These are phyloP conservation scores for Phytophthora fragariae DNA, from an alignment of 352 stramenopile species.

Conservation along the genomic window DNA sequence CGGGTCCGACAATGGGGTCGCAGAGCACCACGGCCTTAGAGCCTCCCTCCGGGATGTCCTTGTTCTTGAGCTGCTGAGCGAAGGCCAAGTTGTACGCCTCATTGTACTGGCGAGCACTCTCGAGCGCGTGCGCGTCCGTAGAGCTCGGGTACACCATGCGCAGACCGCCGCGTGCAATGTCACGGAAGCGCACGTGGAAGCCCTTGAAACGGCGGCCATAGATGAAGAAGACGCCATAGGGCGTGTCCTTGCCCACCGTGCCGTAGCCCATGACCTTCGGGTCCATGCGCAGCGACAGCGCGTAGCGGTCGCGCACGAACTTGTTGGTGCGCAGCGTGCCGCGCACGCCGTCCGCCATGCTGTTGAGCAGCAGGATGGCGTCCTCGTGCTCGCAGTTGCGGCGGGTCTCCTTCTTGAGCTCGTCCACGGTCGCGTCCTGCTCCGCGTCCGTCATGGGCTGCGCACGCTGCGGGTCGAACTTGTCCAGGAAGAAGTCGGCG, in stretches of 20 bases:
- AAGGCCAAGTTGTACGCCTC: slow-evolving; percentile 89
- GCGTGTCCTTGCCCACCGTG: slow-evolving; percentile 87
- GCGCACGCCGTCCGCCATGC: slow-evolving; percentile 78
- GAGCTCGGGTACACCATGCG: slow-evolving; percentile 82
- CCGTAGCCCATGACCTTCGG: slow-evolving; percentile 83
- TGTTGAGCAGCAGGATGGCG: slow-evolving; percentile 78
- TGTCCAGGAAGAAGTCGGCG: slow-evolving; percentile 95
- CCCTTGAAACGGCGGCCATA: slow-evolving; percentile 96
- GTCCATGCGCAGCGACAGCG: slow-evolving; percentile 81
- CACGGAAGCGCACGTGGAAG: slow-evolving; percentile 87
- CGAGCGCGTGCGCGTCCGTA: slow-evolving; percentile 61
- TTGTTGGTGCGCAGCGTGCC: slow-evolving; percentile 87
- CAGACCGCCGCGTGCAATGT: slow-evolving; percentile 82
- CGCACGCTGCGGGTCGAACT: slow-evolving; percentile 70
- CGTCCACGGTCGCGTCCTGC: slow-evolving; percentile 52
- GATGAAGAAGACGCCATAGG: slow-evolving; percentile 97
- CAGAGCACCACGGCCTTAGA: slow-evolving; percentile 88
- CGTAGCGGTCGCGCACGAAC: slow-evolving; percentile 84
- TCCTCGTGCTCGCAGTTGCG: slow-evolving; percentile 79
- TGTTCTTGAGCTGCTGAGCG: slow-evolving; percentile 90
- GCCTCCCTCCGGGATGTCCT: slow-evolving; percentile 86
- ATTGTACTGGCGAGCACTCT: slow-evolving; percentile 84
- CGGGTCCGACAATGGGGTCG: slow-evolving; percentile 73
- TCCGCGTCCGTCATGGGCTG: slow-evolving; percentile 51
- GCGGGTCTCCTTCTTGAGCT: slow-evolving; percentile 79